A percentile compares a stretch with the other conserved stretches of the same genome.
Evolutionary conservation across 2,329 filamentous ascomycete genomes (phyloP).

Genomic region (Anisogramma anomala): DNA sequence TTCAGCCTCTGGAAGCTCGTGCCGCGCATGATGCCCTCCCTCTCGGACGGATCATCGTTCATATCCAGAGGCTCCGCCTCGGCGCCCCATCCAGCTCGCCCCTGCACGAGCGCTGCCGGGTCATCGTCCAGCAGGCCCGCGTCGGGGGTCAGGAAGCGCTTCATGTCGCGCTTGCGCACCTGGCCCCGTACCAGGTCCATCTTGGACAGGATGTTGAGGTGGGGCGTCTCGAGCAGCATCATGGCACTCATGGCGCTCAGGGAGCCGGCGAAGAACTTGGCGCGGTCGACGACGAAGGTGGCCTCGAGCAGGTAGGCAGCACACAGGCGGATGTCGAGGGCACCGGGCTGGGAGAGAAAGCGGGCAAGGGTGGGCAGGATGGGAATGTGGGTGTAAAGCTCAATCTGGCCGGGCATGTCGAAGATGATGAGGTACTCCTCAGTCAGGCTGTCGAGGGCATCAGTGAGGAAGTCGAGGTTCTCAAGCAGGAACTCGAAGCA

Average conservation of each 20-base stretch:
- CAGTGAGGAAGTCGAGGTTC: constrained; percentile 83
- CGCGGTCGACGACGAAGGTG: constrained; percentile 87
- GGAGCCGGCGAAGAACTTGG: constrained; percentile 95
- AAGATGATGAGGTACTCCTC: constrained; percentile 97
- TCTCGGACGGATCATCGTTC: constrained; percentile 49
- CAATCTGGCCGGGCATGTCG: constrained; percentile 98
- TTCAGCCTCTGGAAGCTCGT: constrained; percentile 74
- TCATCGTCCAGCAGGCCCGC: constrained; percentile 72
- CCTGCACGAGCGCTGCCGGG: constrained; percentile 40
- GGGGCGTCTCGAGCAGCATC: constrained; percentile 95
- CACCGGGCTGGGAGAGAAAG: constrained; percentile 66
- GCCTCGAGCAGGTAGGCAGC: constrained; percentile 91
- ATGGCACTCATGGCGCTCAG: constrained; percentile 97
- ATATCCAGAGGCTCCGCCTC: constrained; percentile 41
- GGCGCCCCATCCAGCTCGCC: constrained; percentile 31
- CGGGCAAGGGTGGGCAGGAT: constrained; percentile 76
- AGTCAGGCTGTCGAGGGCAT: constrained; percentile 71
- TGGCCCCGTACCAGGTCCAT: constrained; percentile 95
- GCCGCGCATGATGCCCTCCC: constrained; percentile 65
- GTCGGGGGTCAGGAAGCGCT: constrained; percentile 83
- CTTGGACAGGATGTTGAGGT: constrained; percentile 92
- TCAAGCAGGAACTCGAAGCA: constrained; percentile 94
- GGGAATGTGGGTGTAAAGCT: constrained; percentile 94
- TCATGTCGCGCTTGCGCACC: constrained; percentile 75
- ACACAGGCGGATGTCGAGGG: constrained; percentile 81